phyloP scores from a whole-genome alignment of 2,329 filamentous ascomycete species.

The Epichloe sylvatica region DNA sequence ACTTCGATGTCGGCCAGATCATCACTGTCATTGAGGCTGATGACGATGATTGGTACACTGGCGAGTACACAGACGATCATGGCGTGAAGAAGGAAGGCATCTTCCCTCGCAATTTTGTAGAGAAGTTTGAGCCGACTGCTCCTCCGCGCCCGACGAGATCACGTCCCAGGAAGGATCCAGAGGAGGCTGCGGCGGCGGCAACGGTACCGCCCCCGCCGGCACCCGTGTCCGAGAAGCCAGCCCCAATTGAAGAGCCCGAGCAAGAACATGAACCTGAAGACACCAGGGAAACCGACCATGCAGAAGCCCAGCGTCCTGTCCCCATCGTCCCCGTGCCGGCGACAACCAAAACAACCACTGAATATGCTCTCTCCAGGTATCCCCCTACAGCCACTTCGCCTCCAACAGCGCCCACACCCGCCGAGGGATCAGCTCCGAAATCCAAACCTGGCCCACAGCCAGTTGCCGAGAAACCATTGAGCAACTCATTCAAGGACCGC shows the following conservation, averaged over 20 bases:
- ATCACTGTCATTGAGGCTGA: conserved; percentile 90
- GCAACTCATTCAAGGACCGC: conserved; percentile 78
- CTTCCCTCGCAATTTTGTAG: conserved; percentile 94
- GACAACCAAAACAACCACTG: conserved; percentile 18
- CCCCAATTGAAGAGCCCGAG: conserved; percentile 10
- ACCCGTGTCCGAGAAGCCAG: conserved; percentile 13
- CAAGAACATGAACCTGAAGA: conserved; percentile 23
- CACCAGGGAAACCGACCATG: conserved; percentile 15
- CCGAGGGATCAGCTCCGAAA: conserved; percentile 20
- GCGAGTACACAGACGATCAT: conserved; percentile 66
- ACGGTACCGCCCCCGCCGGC: conserved; percentile 20
- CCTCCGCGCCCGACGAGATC: conserved; percentile 71
- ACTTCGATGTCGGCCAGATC: conserved; percentile 71
- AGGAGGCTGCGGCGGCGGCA: conserved; percentile 21
- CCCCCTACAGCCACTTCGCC: conserved; percentile 6
- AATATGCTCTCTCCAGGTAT: conserved; percentile 9
- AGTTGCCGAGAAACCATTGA: conserved; percentile 55
- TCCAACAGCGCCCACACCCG: conserved; percentile 22
- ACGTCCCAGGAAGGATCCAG: conserved; percentile 47
- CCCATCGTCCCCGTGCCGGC: conserved; percentile 15
- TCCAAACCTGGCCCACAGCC: conserved; percentile 46
- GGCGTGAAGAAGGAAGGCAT: conserved; percentile 71
- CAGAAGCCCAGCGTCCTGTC: conserved; percentile 22
- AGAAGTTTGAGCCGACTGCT: conserved; percentile 82
- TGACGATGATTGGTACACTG: conserved; percentile 85